Conservation (phyloP, 352 stramenopile genomes). For the Phytopythium vexans region DNA sequence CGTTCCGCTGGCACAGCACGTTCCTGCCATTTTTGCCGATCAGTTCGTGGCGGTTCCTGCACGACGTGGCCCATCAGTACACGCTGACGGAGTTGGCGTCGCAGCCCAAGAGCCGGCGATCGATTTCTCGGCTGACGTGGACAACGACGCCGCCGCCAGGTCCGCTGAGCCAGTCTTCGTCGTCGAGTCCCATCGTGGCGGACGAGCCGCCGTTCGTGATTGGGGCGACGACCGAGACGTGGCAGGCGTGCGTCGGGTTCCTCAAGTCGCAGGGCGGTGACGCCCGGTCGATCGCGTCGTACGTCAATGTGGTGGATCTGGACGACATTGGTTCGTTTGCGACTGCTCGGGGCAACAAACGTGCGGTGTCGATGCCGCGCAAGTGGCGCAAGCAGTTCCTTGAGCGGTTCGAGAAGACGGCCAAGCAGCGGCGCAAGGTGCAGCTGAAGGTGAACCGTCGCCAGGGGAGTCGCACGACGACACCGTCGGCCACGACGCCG, state of each 20-base stretch:
- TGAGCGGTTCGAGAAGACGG: constrained; percentile 66
- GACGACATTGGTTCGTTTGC: constrained; percentile 48
- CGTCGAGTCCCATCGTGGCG: background rate
- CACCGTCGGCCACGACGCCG: constrained; percentile 26
- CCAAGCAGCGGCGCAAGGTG: constrained; percentile 56
- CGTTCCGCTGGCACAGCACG: constrained; percentile 82
- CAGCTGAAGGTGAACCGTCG: constrained; percentile 46
- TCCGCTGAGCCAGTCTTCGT: background rate
- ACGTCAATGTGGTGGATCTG: constrained; percentile 69
- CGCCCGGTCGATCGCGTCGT: constrained; percentile 44
- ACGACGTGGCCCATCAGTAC: constrained; percentile 58
- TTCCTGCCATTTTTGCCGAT: constrained; percentile 76
- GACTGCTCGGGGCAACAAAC: constrained; percentile 51
- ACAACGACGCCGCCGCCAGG: background rate
- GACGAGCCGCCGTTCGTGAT: constrained; percentile 69
- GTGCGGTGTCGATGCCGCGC: constrained; percentile 56
- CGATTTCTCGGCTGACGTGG: constrained; percentile 36
- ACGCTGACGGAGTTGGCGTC: constrained; percentile 43
- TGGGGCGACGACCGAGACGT: constrained; percentile 62
- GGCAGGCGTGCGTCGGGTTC: constrained; percentile 55
- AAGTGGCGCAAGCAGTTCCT: constrained; percentile 80
- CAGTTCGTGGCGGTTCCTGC: constrained; percentile 66
- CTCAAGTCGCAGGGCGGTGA: constrained; percentile 46
- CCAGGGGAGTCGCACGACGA: constrained; percentile 27
- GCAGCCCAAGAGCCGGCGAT: constrained; percentile 54